Percentiles rank a stretch among this genome's conserved stretches.
phyloP scores from a whole-genome alignment of 2,329 filamentous ascomycete genomes.

The Calonectria hongkongensis region DNA sequence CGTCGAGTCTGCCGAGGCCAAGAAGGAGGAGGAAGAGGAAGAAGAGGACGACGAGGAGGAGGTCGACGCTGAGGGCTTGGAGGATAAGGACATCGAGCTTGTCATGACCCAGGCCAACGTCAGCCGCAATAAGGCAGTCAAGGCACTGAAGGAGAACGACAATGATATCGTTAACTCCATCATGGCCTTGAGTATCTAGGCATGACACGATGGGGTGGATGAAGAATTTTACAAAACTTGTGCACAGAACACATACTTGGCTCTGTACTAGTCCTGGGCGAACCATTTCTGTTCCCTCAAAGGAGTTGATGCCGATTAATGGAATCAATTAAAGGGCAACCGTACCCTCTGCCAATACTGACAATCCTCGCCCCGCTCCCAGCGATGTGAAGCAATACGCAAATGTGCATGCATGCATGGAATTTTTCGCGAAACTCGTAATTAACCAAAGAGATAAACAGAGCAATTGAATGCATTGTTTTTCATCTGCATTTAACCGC shows the following conservation, averaged over 20 bases:
- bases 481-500: background rate
- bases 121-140: constrained; percentile 98
- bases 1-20: constrained; percentile 77
- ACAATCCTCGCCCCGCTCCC: constrained; percentile 16
- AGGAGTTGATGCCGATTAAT: constrained; percentile 55
- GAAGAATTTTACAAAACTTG: constrained; percentile 48
- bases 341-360: constrained; percentile 45
- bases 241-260: constrained; percentile 52
- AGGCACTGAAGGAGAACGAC: constrained; percentile 99
- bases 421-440: background rate
- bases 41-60: constrained; percentile 97
- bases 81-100: constrained; percentile 99
- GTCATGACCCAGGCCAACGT: constrained; percentile 99
- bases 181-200: constrained; percentile 94
- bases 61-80: constrained; percentile 93
- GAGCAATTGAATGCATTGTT: background rate
- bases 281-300: constrained; percentile 49
- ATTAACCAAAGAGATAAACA: too few relatives aligned
- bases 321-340: constrained; percentile 54
- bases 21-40: constrained; percentile 83
- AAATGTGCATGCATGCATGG: constrained; percentile 6
- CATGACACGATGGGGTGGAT: constrained; percentile 48
- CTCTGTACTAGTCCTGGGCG: constrained; percentile 57
- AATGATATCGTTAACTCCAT: constrained; percentile 99
- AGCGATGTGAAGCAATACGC: background rate